Evolutionary conservation across 352 stramenopile genomes (phyloP).

Genomic region (Phytophthora sansomeana): DNA sequence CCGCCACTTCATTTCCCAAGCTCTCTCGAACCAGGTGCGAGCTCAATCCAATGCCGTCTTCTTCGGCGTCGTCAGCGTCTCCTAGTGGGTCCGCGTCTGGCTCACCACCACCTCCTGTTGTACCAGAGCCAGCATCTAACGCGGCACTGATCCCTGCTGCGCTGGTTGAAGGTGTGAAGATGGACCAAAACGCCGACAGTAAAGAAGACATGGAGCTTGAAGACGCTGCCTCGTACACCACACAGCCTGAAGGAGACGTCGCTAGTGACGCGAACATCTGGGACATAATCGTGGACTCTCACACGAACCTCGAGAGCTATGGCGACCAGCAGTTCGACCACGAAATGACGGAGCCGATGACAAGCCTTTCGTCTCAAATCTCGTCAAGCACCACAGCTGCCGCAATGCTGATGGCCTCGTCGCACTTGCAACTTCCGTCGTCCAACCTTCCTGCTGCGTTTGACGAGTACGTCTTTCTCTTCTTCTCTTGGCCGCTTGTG

Average conservation of each 20-base stretch:
- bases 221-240: neutral
- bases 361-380: slow-evolving; percentile 34
- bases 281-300: slow-evolving; percentile 44
- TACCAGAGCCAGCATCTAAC: slow-evolving; percentile 63
- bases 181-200: slow-evolving; percentile 35
- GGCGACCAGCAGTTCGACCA: slow-evolving; percentile 45
- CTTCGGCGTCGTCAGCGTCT: slow-evolving; percentile 53
- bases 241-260: slow-evolving; percentile 38
- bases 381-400: slow-evolving; percentile 4
- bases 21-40: slow-evolving; percentile 42
- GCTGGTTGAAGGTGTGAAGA: slow-evolving; percentile 33
- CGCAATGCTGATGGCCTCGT: slow-evolving; percentile 15
- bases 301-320: slow-evolving; percentile 46
- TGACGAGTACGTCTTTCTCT: slow-evolving; percentile 38
- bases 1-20: slow-evolving; percentile 39
- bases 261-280: slow-evolving; percentile 63
- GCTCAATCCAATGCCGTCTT: slow-evolving; percentile 70
- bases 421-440: slow-evolving; percentile 29
- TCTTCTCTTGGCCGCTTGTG: neutral
- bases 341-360: slow-evolving; percentile 33
- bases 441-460: slow-evolving; percentile 28
- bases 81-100: slow-evolving; percentile 16
- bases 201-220: slow-evolving; percentile 12
- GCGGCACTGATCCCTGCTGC: slow-evolving; percentile 23
- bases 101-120: slow-evolving; percentile 32